Conservation (phyloP, 345 rosid species). For the Eucalyptus decipiens region DNA sequence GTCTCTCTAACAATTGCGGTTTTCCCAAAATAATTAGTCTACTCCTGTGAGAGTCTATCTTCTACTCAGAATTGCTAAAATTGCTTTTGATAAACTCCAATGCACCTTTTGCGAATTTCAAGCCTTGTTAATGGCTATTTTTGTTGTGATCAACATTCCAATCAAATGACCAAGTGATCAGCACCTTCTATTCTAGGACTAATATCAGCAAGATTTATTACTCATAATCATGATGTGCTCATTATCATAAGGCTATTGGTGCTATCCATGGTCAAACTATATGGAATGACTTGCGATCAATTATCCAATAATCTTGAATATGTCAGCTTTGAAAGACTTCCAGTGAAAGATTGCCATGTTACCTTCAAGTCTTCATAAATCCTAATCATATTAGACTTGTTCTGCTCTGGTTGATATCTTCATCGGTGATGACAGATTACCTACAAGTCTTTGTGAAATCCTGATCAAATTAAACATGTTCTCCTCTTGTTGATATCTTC, state of each 20-base stretch:
- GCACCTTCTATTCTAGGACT: not conserved
- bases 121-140: not conserved
- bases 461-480: no score
- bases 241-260: not conserved
- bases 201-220: not conserved
- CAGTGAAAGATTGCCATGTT: not conserved
- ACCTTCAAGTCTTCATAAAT: not conserved
- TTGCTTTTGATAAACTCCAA: not conserved
- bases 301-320: not conserved
- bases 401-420: not conserved
- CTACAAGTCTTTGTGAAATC: not conserved
- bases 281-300: no score
- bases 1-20: not conserved
- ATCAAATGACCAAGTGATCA: not conserved
- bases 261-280: accelerated
- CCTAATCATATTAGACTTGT: not conserved
- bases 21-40: not conserved
- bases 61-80: not conserved
- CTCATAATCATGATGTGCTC: not conserved
- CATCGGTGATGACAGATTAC: not conserved
- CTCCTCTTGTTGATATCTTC: not conserved
- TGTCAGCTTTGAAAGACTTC: not conserved
- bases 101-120: not conserved
- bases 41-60: not conserved
- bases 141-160: not conserved